Base-by-base conservation (phyloP, 371 early-diverging fungal genomes). In the Zancudomyces culisetae region DNA sequence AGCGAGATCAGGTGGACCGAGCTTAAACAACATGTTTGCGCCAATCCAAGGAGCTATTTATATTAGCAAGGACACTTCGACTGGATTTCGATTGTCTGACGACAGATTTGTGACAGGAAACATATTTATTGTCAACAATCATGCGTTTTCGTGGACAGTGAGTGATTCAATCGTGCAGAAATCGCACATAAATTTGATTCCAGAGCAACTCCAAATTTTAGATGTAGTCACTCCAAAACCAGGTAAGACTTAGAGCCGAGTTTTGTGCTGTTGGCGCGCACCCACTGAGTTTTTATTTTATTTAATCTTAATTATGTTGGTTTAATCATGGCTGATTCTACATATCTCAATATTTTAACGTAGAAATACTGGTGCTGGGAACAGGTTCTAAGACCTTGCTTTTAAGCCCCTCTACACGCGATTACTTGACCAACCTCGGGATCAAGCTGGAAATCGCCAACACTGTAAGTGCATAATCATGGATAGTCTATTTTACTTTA, bases 301-400 rank as follows among this genome's bases (percentile, higher is more conserved):
- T 18, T 45, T 10, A 45, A 45, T 18, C 6, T 15, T 15, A 35
- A 35, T 15, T 35, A 15, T 10, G 15, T 15, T 10, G 15, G 15
- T 35, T 15, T 6, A 10, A 35, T 35, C 35, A 6, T 10, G 15
- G 15, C 15, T 15, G 35, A 10, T 10, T 35, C 35, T 10, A 35
- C 15, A 35, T 35, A 35, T 35, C 35, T 35, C 35, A 35, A 35
- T 15, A 45, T 18, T 45, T 45, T 6, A 27, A 24, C 18, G 10
- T 45, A 45, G 68, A 67, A 51, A 46, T 67, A 27, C 22, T 67
- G 13, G 55, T 67, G 4, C 59, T 67, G 13, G 68, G 68, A 42
- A 61, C 63, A 40, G 68, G 68, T 1, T 54, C 60, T 0, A 42
- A 41, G 27, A 48, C 59, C 2, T 52, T 49, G 12, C 49, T 22